Evolutionary conservation across 306 rosid species (phyloP), one percentile per base, ranked within the genome.

Genomic region (Pyrus pyrifolia): DNA sequence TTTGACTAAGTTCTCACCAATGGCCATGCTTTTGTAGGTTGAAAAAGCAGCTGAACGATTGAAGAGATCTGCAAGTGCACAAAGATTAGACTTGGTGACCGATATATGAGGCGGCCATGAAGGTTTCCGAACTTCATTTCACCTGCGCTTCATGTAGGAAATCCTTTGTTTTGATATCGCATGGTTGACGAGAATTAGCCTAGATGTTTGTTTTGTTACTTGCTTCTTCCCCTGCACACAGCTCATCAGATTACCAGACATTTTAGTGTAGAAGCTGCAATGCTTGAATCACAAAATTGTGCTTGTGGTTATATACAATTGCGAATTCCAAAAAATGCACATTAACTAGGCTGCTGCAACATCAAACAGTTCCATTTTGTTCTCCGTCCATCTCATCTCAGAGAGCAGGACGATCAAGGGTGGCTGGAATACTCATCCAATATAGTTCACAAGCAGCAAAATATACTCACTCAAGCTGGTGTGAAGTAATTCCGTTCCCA

Each of bases 1-100:
- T 21, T 18, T 53, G 69, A 19, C 64, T 57, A 35, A 35, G 44
- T 45, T 71, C 49, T 62, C 29, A 68, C 58, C 23, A n/a, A 30
- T 33, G 30, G 35, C 19, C 40, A 11, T 55, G 27, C 18, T 46
- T 11, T 38, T 75, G 70, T 22, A 90, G 95, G 95, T 90, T 79
- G 83, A 59, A 55, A 90, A 84, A 42, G 88, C 95, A 18, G 77
- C 86, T 62, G 80, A 67, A 14, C 86, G 90, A 8, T 74, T 90
- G 77, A 74, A 30, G 33, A 30, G 33, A 30, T 30, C 31, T 30
- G 31, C 5, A 30, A 30, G 31, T 4, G 84, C 72, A 78, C 86
- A 83, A 3, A 73, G 23, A 63, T 30, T 79, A 40, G 78, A 42
- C 29, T 68, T 86, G 72, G 68, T 78, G 68, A 76, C 31, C 2